Evolutionary conservation across 306 rosid species (phyloP), one percentile per base, ranked within the genome.

Genomic region (Dalbergia oliveri): DNA sequence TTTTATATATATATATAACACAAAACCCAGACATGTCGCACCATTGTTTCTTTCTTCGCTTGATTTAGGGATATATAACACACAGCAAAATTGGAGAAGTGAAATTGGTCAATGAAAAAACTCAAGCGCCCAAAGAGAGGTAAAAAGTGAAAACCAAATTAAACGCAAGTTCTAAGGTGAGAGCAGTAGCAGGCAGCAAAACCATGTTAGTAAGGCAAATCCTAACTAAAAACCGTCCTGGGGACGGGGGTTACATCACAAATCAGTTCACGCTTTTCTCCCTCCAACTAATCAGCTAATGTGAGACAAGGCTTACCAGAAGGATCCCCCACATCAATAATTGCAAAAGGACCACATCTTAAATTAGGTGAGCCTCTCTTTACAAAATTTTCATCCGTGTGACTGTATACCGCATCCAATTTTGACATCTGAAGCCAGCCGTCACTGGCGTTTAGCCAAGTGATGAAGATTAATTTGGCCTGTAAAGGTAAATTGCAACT

Each of bases 291-390:
- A 81, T 67, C 54, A 62, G 79, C 50, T 61, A 63, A 18, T 66
- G 76, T 54, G 23, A 83, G 77, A 75, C 69, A 66, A 73, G 73
- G 37, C 34, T 66, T 66, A 49, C 31, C 16, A 35, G 77, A 19
- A 49, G 66, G 62, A 73, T 83, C 51, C 77, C 77, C 83, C 67
- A 50, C 83, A 39, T 41, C 53, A 67, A 79, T 73, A 66, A 84
- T 73, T 65, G 53, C 26, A 58, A 83, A 59, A 34, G 54, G 51
- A 23, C 16, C 62, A 41, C 66, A 66, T 83, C 69, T 65, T 26
- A 35, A 53, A 66, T 77, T 83, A 44, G 82, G 79, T 70, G 66
- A 45, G 4, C 16, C 44, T 69, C 56, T 47, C 56, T 47, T 10
- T 19, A 16, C 76, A 2, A 75, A 81, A 77, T 75, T 56, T 39